Evolutionary conservation across 2,329 filamentous ascomycete genomes (phyloP).

Genomic region (Zasmidium angulare): DNA sequence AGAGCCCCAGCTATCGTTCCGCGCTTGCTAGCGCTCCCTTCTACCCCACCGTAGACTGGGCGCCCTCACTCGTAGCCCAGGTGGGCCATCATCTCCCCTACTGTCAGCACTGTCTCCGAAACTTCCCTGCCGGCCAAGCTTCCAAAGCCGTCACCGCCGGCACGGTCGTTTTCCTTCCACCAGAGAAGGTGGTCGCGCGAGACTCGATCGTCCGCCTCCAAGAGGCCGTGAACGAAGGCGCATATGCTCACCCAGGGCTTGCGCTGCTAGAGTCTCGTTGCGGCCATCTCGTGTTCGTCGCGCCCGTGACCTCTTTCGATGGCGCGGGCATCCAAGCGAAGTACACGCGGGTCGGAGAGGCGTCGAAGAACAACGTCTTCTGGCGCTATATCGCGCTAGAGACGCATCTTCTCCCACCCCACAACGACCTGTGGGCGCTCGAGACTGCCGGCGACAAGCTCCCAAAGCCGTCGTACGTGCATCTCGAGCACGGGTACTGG

Average conservation of each 20-base stretch:
- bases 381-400: background rate
- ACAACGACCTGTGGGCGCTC: conserved; percentile 1
- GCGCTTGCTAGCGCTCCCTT: background rate
- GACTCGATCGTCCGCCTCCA: conserved; percentile 1
- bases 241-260: background rate
- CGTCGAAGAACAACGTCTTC: background rate
- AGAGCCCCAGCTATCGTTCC: background rate
- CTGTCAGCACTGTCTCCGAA: background rate
- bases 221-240: background rate
- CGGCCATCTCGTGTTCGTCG: conserved; percentile 3
- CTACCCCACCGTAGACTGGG: background rate
- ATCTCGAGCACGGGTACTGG: conserved; percentile 7
- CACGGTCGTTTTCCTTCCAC: background rate
- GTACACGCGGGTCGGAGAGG: background rate
- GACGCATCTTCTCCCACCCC: background rate
- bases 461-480: background rate
- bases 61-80: background rate
- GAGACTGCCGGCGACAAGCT: background rate
- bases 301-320: conserved; percentile 6
- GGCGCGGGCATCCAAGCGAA: background rate
- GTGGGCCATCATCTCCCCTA: background rate
- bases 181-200: background rate
- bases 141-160: background rate
- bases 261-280: background rate
- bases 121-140: background rate